Base-by-base conservation (phyloP, 2,329 filamentous ascomycete genomes). In the Ascocoryne sarcoides region DNA sequence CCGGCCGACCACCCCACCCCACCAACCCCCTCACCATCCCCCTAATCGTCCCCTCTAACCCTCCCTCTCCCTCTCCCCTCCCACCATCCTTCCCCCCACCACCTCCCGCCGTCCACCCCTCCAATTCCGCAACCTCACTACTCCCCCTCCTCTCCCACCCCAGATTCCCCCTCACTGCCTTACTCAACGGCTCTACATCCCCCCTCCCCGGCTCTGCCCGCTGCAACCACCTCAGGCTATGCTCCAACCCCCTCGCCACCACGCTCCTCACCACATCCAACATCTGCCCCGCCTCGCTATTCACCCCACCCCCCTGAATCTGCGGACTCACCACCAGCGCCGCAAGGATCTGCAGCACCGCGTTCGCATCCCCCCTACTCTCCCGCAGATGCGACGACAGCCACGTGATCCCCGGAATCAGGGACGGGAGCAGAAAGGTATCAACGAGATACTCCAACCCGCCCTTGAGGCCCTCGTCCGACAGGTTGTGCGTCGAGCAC, bases 361-460 rank as follows among this genome's bases (percentile, higher is more conserved):
- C 73, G 51, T 78, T 77, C 43, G 82, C 74, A 51, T 85, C 78
- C 12, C 71, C 69, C 10, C 75, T 73, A 43, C 80, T 74, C 37
- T 79, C 70, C 69, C 80, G 82, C 3, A 87, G 74, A 50, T 84
- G 77, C 40, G 79, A 75, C 1, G 78, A 71, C 44, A 92, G 70
- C 66, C 83, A 90, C 2, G 72, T 70, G 10, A 90, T 72, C 0
- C 82, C 84, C 4, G 81, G 77, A 2, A 90, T 76, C 0, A 92
- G 68, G 0, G 84, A 84, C 0, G 86, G 85, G n/a, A 90, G 64
- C 2, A 92, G 64, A 48, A 89, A 89, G 0, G 84, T 84, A 49
- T 89, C 84, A 3, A 88, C 77, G 9, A 92, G 68, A 54, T 88
- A 87, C 62, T 90, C 85, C 5, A 92, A 65, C 1, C 85, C 86